These are phyloP conservation scores for Rasamsonia emersonii DNA, from an alignment of 2,329 filamentous ascomycete species.

Conservation along the genomic window DNA sequence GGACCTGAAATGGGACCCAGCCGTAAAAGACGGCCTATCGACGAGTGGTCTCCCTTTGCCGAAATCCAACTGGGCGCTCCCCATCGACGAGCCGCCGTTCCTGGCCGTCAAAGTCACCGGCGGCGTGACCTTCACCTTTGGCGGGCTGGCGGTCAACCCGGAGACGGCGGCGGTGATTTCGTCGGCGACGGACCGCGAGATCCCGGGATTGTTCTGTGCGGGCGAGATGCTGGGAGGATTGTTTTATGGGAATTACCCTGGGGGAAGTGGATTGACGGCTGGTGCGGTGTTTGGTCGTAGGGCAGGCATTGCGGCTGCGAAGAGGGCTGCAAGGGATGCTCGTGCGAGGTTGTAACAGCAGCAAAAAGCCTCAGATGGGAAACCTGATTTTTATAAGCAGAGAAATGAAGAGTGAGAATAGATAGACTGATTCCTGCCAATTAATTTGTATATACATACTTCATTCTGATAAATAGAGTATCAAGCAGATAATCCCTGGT, in stretches of 20 bases:
- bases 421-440: too few species aligned
- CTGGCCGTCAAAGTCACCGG: conserved; percentile 56
- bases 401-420: too few species aligned
- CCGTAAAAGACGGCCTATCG: conserved; percentile 53
- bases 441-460: too few species aligned
- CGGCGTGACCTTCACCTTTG: conserved; percentile 62
- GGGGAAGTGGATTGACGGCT: conserved; percentile 53
- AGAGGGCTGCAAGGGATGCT: too few species aligned
- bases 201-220: conserved; percentile 51
- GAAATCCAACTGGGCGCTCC: conserved; percentile 60
- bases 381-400: too few species aligned
- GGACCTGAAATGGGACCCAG: conserved; percentile 46
- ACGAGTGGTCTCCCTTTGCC: conserved; percentile 47
- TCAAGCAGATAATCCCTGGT: too few species aligned
- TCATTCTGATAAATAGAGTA: too few species aligned
- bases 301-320: conserved; percentile 31
- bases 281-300: conserved; percentile 47
- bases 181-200: conserved; percentile 33
- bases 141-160: conserved; percentile 50
- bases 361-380: too few species aligned
- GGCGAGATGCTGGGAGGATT: conserved; percentile 61
- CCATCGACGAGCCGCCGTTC: conserved; percentile 50
- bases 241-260: conserved; percentile 57
- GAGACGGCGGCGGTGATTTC: conserved; percentile 46
- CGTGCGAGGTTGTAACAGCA: too few species aligned